Evolutionary conservation across 2,329 filamentous ascomycete genomes (phyloP), one percentile per base, ranked within the genome.

Genomic region (Colletotrichum sp.): DNA sequence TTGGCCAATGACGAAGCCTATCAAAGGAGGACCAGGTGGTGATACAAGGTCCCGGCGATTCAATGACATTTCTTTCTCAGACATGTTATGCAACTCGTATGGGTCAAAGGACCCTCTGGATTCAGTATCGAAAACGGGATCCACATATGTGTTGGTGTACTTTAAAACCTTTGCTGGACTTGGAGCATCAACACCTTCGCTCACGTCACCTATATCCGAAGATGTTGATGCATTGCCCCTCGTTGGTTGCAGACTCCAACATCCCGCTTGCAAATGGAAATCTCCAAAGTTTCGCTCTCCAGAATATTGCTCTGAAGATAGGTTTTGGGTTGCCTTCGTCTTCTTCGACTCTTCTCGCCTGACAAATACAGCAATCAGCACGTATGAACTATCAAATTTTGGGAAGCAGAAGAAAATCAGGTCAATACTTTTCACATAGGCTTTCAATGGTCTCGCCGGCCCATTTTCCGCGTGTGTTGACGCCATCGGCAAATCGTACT

Each of bases 91-190:
- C 21, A 7, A 28, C 13, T 57, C 21, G 7, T 57, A 7, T 24
- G 6, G 14, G 0, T 4, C 7, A 24, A 0, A 2, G 24, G 0
- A 14, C 7, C 21, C 0, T 57, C 7, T 7, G 13, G 13, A 57
- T 18, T 10, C 12, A 3, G 21, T 28, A 24, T 57, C 21, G 3
- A 28, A 16, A 8, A 18, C 5, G 7, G 24, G 14, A 57, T 24
- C 24, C 26, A 18, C 52, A 7, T 8, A 18, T 28, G 13, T 28
- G 21, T 57, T 16, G 24, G 26, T 18, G 21, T 6, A 28, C 6
- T 16, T 24, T 18, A 1, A 28, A 4, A 16, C 7, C 0, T 0
- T 24, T 1, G 12, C 21, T 57, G 7, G 52, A 13, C 24, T 28
- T 28, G 26, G n/a, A 57, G 7, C 24, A 57, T 28, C 6, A 57